Conservation (phyloP, 768 basidiomycete species). For the Xanthoconium stramineum region DNA sequence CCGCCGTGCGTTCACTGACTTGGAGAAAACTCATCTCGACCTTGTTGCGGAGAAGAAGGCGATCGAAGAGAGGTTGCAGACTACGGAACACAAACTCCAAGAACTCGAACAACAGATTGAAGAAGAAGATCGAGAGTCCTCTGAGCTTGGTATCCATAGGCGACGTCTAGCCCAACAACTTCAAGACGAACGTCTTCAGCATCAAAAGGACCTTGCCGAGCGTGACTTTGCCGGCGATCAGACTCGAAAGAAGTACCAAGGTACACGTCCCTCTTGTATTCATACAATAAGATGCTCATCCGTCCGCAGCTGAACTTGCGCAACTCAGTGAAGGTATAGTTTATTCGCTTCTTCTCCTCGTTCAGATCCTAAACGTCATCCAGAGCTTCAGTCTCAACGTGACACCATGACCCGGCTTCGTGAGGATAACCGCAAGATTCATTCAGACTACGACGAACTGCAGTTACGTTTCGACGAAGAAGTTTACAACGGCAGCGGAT, state of each 20-base stretch:
- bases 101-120: conserved; percentile 65
- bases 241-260: conserved; percentile 84
- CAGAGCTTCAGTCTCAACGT: conserved; percentile 76
- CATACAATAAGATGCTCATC: conserved; percentile 4
- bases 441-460: conserved; percentile 73
- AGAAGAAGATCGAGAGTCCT: conserved; percentile 63
- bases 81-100: conserved; percentile 49
- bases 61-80: conserved; percentile 45
- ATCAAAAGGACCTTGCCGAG: conserved; percentile 77
- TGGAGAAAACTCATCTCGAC: conserved; percentile 56
- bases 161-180: conserved; percentile 72
- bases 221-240: conserved; percentile 77
- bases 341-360: background rate
- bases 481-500: conserved; percentile 69
- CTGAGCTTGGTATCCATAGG: conserved; percentile 61
- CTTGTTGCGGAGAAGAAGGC: conserved; percentile 50
- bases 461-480: conserved; percentile 76
- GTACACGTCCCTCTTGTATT: conserved; percentile 33
- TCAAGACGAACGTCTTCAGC: conserved; percentile 73
- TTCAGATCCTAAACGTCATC: conserved; percentile 4
- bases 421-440: conserved; percentile 75
- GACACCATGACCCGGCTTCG: conserved; percentile 73
- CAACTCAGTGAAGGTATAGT: conserved; percentile 71
- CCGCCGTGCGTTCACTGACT: conserved; percentile 57
- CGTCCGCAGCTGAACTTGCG: conserved; percentile 61